Conservation (phyloP, 2,329 filamentous ascomycete species). For the Diplodia mutila region DNA sequence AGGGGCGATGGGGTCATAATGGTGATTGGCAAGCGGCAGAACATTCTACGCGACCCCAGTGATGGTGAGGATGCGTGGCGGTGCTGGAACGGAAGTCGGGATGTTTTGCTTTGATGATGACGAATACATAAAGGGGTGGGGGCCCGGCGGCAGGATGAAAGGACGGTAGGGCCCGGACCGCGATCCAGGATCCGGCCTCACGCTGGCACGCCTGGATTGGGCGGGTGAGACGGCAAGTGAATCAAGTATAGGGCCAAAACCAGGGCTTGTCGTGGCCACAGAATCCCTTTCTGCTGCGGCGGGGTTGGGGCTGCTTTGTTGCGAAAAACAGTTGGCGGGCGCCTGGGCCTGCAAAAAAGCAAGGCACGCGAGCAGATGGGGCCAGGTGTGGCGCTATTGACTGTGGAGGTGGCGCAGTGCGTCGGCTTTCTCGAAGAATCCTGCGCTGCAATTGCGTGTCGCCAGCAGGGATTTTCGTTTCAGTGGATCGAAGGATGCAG, state of each 20-base stretch:
- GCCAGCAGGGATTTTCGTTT: constrained; percentile 3
- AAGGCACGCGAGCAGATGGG: background rate
- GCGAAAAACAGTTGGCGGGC: background rate
- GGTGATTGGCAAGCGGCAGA: background rate
- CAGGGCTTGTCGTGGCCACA: background rate
- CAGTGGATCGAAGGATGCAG: constrained; percentile 4
- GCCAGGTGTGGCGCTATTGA: constrained; percentile 1
- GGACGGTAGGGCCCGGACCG: background rate
- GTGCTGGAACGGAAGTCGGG: too few relatives aligned
- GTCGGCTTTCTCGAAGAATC: background rate
- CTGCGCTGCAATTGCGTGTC: background rate
- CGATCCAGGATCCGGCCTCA: background rate
- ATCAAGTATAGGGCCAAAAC: background rate
- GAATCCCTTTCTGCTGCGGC: background rate
- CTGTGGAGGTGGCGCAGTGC: constrained; percentile 12
- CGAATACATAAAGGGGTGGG: background rate
- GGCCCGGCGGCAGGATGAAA: background rate
- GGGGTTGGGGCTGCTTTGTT: background rate
- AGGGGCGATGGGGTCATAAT: background rate
- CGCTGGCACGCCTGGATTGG: too few relatives aligned
- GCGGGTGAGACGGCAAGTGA: constrained; percentile 6
- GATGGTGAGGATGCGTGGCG: background rate
- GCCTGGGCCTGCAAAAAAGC: background rate
- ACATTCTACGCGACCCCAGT: background rate
- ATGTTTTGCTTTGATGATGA: constrained; percentile 12